phyloP scores from a whole-genome alignment of 352 stramenopile genomes.

The Plasmopara muralis region DNA sequence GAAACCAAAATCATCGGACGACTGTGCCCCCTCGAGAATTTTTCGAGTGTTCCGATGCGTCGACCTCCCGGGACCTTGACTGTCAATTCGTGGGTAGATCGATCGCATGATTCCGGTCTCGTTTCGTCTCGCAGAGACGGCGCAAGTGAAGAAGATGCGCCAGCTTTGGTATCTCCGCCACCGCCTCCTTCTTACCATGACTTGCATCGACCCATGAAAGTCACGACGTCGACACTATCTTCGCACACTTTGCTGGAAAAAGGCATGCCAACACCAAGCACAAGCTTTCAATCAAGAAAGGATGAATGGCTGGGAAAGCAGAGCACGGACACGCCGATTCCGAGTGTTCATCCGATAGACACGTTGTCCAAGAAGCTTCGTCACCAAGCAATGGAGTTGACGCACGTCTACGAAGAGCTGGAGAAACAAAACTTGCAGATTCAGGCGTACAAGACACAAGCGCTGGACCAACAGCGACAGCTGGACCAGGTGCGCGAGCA shows the following conservation, averaged over 20 bases:
- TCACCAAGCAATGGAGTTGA: conserved; percentile 63
- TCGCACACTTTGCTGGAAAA: conserved; percentile 2
- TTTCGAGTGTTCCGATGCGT: conserved; percentile 34
- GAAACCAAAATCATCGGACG: conserved; percentile 1
- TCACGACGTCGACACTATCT: background rate
- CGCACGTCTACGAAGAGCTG: conserved; percentile 60
- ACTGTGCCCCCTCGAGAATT: conserved; percentile 10
- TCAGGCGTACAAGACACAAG: conserved; percentile 26
- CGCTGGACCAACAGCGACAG: conserved; percentile 39
- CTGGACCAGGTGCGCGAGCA: conserved; percentile 31
- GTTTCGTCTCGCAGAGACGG: conserved; percentile 8
- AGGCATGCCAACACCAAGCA: background rate
- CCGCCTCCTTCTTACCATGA: conserved; percentile 12
- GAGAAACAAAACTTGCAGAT: conserved; percentile 48
- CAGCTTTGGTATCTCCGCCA: conserved; percentile 14
- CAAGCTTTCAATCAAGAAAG: conserved; percentile 3
- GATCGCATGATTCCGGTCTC: conserved; percentile 7
- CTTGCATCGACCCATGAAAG: conserved; percentile 1
- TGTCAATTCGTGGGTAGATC: conserved; percentile 5
- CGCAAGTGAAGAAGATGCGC: background rate
- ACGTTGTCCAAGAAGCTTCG: conserved; percentile 68
- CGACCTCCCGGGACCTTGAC: conserved; percentile 15
- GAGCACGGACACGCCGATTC: conserved; percentile 9
- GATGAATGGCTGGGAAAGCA: conserved; percentile 7
- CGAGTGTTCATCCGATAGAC: conserved; percentile 48